These are phyloP conservation scores for Cytospora paraplurivora DNA, from an alignment of 2,329 filamentous ascomycete species.

Conservation along the genomic window DNA sequence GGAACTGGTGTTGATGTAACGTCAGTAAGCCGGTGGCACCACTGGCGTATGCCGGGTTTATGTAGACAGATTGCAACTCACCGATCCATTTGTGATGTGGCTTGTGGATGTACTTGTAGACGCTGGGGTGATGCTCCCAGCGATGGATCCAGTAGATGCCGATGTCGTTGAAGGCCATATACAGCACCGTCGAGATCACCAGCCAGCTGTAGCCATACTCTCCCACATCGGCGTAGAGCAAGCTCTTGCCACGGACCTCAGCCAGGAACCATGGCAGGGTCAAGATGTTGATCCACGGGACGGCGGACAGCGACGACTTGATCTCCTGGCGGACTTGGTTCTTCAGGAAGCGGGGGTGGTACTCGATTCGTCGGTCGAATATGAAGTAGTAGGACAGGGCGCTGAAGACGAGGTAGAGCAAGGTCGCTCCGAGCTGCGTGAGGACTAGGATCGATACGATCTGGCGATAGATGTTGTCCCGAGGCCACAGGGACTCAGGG, in stretches of 20 bases:
- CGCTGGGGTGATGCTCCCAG: slow-evolving; percentile 47
- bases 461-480: slow-evolving; percentile 47
- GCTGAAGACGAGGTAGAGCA: slow-evolving; percentile 65
- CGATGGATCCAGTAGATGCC: slow-evolving; percentile 53
- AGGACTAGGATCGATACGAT: slow-evolving; percentile 42
- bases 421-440: slow-evolving; percentile 42
- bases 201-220: slow-evolving; percentile 47
- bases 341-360: slow-evolving; percentile 51
- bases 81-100: slow-evolving; percentile 53
- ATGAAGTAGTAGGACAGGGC: slow-evolving; percentile 73
- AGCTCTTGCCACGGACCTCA: slow-evolving; percentile 50
- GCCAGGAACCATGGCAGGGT: slow-evolving; percentile 49
- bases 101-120: slow-evolving; percentile 52
- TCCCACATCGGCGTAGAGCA: slow-evolving; percentile 43
- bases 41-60: not conserved
- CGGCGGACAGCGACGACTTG: slow-evolving; percentile 43
- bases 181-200: slow-evolving; percentile 41
- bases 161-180: slow-evolving; percentile 50
- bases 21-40: slow-evolving; percentile 10
- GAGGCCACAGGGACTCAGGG: slow-evolving; percentile 38
- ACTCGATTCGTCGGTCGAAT: slow-evolving; percentile 48
- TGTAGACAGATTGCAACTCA: slow-evolving; percentile 33
- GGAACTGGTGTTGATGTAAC: slow-evolving; percentile 39
- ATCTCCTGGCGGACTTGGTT: slow-evolving; percentile 51
- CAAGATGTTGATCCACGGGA: slow-evolving; percentile 48